These are phyloP conservation scores for Plasmodium chabaudi DNA, from an alignment of 169 alveolate species.

Conservation along the genomic window DNA sequence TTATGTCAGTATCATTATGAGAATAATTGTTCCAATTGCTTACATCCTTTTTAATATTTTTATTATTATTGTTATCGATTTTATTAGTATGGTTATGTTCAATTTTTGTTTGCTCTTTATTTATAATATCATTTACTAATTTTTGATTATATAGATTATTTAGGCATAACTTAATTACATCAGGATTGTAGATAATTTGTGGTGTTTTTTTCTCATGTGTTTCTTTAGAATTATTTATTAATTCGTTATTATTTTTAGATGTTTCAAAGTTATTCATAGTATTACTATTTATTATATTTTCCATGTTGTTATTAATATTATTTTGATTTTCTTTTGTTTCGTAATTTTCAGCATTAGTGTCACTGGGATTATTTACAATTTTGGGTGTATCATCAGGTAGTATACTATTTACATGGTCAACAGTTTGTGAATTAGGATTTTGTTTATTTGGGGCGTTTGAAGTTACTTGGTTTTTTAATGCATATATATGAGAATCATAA, in stretches of 20 bases:
- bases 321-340: slow-evolving; percentile 7
- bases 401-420: neutral
- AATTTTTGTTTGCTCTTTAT: neutral
- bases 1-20: slow-evolving; percentile 6
- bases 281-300: neutral
- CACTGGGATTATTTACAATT: neutral
- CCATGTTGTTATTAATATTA: slow-evolving; percentile 1
- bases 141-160: slow-evolving; percentile 48
- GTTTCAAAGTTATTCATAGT: neutral
- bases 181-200: slow-evolving; percentile 37
- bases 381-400: neutral
- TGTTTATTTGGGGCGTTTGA: neutral
- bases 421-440: neutral
- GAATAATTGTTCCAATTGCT: slow-evolving; percentile 1
- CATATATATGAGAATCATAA: slow-evolving; percentile 69
- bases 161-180: slow-evolving; percentile 51
- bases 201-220: neutral
- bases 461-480: slow-evolving; percentile 11
- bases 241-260: neutral
- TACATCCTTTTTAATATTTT: neutral
- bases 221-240: slow-evolving; percentile 10
- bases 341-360: neutral
- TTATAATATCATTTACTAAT: slow-evolving; percentile 24
- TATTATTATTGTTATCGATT: neutral
- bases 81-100: neutral